These are phyloP conservation scores for Thelephora aurantiotincta DNA, from an alignment of 768 basidiomycete genomes.

Conservation along the genomic window DNA sequence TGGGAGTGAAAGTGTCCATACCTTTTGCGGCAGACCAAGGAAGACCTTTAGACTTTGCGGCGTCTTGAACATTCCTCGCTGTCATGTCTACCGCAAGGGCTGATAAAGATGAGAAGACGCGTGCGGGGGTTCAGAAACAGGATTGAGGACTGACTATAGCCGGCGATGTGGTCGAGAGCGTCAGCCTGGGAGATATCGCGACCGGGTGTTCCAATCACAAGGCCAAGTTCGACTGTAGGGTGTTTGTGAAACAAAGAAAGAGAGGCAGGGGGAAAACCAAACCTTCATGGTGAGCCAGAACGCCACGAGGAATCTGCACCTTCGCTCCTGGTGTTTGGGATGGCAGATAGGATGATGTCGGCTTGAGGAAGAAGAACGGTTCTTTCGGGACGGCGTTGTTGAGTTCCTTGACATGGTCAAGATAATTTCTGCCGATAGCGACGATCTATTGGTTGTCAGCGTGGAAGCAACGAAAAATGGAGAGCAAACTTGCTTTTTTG, in stretches of 20 bases:
- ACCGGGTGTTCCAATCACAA: constrained; percentile 85
- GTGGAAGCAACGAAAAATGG: neutral
- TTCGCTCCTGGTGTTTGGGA: constrained; percentile 40
- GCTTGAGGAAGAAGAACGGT: constrained; percentile 98
- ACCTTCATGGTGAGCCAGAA: constrained; percentile 90
- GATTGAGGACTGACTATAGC: constrained; percentile 55
- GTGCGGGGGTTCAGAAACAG: neutral
- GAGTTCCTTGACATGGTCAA: constrained; percentile 83
- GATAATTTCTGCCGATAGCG: constrained; percentile 92
- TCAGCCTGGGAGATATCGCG: constrained; percentile 64
- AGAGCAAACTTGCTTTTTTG: constrained; percentile 24
- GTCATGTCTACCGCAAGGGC: constrained; percentile 95
- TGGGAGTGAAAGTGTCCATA: constrained; percentile 91
- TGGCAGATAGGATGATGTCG: constrained; percentile 75
- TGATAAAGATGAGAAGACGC: constrained; percentile 14
- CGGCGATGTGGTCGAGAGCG: constrained; percentile 73
- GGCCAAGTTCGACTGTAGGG: constrained; percentile 76
- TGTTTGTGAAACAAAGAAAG: neutral
- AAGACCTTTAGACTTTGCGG: constrained; percentile 83
- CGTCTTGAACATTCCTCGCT: constrained; percentile 87
- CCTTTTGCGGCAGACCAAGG: constrained; percentile 98
- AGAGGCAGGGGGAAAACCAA: neutral
- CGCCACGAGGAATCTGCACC: constrained; percentile 76
- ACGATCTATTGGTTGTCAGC: constrained; percentile 46
- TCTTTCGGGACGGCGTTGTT: constrained; percentile 82